Evolutionary conservation across 78 protist genomes (phyloP), one percentile per base, ranked within the genome.

Genomic region (Polysphondylium violaceum): DNA sequence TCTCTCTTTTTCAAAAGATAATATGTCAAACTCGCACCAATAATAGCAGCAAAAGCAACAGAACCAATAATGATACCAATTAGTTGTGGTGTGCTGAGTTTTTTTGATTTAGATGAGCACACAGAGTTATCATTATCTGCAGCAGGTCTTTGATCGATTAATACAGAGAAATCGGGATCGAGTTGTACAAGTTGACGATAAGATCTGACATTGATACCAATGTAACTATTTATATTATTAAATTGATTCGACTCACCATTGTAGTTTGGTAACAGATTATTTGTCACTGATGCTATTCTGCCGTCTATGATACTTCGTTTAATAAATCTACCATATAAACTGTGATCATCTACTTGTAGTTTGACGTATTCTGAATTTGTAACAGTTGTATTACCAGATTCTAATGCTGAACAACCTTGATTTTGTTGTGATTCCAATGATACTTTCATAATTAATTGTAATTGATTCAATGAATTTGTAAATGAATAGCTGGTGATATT

Each of bases 151-250:
- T 31, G n/a, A 23, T 56, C 64, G 7, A 56, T 56, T 23, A 56
- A 31, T 23, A 56, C 33, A 9, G 71, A 63, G 59, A 75, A 75
- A 44, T 75, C 87, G 0, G 87, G 87, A 63, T 76, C 87, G 14
- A 76, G 41, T 0, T 47, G 2, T 36, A 58, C 23, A n/a, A 44
- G 47, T 1, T 59, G 21, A 21, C 29, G 25, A 33, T 76, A 76
- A n/a, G 40, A 11, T 38, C 74, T 58, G 33, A 76, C 43, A 33
- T 76, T 35, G 3, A 76, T 76, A 47, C 67, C 87, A 44, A 76
- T 44, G 16, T 23, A 6, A 27, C 33, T 21, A 2, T 76, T 61
- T 27, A 2, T 27, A 56, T 1, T 11, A 31, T 14, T 21, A 35
- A 1, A 33, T 25, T 35, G 69, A 14, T 0, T 31, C 16, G 69